Percentiles rank a stretch among this genome's conserved stretches.
Evolutionary conservation across 2,329 filamentous ascomycete genomes (phyloP).

Genomic region (Clarireedia monteithiana): DNA sequence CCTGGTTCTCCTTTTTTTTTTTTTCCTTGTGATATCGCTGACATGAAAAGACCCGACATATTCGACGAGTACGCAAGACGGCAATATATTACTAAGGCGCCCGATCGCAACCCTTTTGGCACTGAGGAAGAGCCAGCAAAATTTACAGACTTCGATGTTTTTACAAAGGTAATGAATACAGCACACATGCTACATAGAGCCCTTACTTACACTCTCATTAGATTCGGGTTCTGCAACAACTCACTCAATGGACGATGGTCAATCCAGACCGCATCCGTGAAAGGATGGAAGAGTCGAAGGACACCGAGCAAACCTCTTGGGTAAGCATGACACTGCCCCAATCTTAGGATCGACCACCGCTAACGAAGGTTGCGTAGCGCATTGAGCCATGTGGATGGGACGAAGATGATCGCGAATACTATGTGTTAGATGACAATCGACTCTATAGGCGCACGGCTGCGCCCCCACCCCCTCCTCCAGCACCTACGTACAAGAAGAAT

Average conservation of each 20-base stretch:
- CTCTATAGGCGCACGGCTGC: constrained; percentile 83
- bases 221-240: constrained; percentile 75
- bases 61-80: constrained; percentile 91
- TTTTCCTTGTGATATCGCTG: constrained; percentile 19
- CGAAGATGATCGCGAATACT: constrained; percentile 76
- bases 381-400: constrained; percentile 89
- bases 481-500: constrained; percentile 55
- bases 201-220: constrained; percentile 31
- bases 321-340: constrained; percentile 37
- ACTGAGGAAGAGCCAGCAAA: constrained; percentile 61
- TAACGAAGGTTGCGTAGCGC: constrained; percentile 37
- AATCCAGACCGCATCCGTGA: constrained; percentile 83
- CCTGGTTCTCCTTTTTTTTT: background rate
- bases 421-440: constrained; percentile 86
- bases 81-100: constrained; percentile 78
- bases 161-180: constrained; percentile 55
- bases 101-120: constrained; percentile 77
- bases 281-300: constrained; percentile 74
- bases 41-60: constrained; percentile 58
- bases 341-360: background rate
- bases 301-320: constrained; percentile 76
- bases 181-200: constrained; percentile 33
- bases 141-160: constrained; percentile 76
- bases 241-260: constrained; percentile 83
- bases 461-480: constrained; percentile 47